phyloP scores from a whole-genome alignment of 2,329 filamentous ascomycete species.

The Cladosporium sp. region DNA sequence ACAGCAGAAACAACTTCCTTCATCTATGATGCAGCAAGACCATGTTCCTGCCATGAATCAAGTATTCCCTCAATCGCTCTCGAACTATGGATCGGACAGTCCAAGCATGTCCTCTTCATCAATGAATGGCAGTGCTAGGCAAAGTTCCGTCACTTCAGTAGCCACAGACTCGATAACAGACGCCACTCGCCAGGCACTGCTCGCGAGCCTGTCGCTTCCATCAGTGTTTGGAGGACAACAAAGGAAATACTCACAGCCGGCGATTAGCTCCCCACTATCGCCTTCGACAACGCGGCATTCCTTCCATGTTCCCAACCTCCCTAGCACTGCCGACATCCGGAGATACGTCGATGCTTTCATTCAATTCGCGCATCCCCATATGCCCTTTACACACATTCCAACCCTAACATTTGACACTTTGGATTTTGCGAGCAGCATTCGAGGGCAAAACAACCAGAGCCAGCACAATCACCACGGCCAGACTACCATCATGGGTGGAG shows the following conservation, averaged over 20 bases:
- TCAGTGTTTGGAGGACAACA: conserved; percentile 48
- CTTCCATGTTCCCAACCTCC: conserved; percentile 53
- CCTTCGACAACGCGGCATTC: conserved; percentile 28
- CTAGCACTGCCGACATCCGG: conserved; percentile 79
- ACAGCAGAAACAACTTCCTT: conserved; percentile 14
- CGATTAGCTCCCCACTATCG: conserved; percentile 51
- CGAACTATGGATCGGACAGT: conserved; percentile 67
- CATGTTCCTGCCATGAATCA: conserved; percentile 60
- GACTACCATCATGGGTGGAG: conserved; percentile 63
- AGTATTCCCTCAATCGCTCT: conserved; percentile 35
- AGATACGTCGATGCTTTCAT: conserved; percentile 88
- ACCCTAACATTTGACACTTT: conserved; percentile 86
- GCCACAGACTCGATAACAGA: conserved; percentile 65
- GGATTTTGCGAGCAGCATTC: conserved; percentile 57
- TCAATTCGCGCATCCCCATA: conserved; percentile 85
- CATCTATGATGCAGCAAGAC: conserved; percentile 16
- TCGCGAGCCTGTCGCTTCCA: conserved; percentile 58
- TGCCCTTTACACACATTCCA: conserved; percentile 90
- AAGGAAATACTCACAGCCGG: conserved; percentile 57
- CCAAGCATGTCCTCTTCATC: conserved; percentile 61
- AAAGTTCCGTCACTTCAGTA: conserved; percentile 57
- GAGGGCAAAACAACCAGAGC: conserved; percentile 46
- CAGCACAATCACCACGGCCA: conserved; percentile 49
- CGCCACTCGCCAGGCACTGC: conserved; percentile 59
- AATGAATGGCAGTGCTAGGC: conserved; percentile 61